Evolutionary conservation across 768 basidiomycete species (phyloP).

Genomic region (Vishniacozyma victoriae): DNA sequence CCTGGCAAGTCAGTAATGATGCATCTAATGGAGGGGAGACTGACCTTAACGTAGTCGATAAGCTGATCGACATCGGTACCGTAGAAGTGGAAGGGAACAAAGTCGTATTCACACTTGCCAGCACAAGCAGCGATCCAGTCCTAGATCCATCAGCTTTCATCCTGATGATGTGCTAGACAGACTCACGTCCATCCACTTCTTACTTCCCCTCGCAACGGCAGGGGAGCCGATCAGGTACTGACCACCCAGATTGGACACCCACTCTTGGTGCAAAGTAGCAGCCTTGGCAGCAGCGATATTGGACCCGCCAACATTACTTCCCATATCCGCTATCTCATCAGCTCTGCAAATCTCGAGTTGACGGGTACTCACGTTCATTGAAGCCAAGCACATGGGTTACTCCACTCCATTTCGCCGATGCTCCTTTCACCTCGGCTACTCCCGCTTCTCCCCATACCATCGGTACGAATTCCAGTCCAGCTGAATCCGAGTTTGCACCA

Average conservation of each 20-base stretch:
- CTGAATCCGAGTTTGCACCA: conserved; percentile 3
- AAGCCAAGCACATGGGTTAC: conserved; percentile 26
- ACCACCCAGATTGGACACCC: conserved; percentile 16
- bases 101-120: conserved; percentile 32
- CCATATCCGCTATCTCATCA: conserved; percentile 19
- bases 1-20: neutral
- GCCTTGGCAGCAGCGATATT: conserved; percentile 20
- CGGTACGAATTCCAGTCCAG: conserved; percentile 23
- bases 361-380: conserved; percentile 42
- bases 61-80: conserved; percentile 27
- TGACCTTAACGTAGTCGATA: conserved; percentile 20
- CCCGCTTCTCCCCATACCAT: conserved; percentile 12
- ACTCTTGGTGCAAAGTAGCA: conserved; percentile 22
- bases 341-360: too few relatives aligned
- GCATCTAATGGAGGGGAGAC: too few relatives aligned
- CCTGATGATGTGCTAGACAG: too few relatives aligned
- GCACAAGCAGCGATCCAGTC: neutral
- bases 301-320: conserved; percentile 16
- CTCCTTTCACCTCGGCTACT: conserved; percentile 3
- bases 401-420: conserved; percentile 3
- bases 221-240: conserved; percentile 29
- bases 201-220: conserved; percentile 32
- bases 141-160: too few relatives aligned
- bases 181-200: conserved; percentile 32
- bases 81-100: conserved; percentile 40